Evolutionary conservation across 176 grass and related monocot species (phyloP).

Genomic region (Elymus sibiricus): DNA sequence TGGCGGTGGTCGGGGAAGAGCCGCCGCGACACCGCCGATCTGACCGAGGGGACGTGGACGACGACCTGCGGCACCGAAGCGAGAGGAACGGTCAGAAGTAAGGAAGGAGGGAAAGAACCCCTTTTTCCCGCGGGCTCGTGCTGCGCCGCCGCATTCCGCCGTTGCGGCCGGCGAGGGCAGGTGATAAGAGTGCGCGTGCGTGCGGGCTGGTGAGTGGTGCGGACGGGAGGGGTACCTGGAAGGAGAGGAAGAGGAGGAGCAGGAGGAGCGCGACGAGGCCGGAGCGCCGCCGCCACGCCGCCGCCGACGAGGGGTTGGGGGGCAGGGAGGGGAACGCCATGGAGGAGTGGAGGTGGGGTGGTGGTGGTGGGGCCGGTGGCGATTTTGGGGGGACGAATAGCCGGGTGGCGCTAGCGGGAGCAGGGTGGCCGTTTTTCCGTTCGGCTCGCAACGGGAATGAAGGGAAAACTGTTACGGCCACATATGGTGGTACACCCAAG

Average conservation of each 20-base stretch:
- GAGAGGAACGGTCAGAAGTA: background rate
- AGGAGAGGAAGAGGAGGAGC: slow-evolving; percentile 37
- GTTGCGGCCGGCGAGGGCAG: background rate
- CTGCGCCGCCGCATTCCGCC: background rate
- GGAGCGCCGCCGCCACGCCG: slow-evolving; percentile 14
- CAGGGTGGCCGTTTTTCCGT: background rate
- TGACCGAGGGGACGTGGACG: slow-evolving; percentile 51
- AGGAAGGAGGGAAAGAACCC: background rate
- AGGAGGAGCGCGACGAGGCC: slow-evolving; percentile 18
- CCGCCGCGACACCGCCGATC: slow-evolving; percentile 45
- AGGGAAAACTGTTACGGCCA: background rate
- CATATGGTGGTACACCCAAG: background rate
- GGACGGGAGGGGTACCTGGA: slow-evolving; percentile 19
- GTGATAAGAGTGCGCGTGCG: background rate
- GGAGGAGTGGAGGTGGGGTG: background rate
- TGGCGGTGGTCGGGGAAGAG: slow-evolving; percentile 42
- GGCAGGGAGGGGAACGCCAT: slow-evolving; percentile 30
- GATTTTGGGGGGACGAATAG: background rate
- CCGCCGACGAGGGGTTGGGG: slow-evolving; percentile 12
- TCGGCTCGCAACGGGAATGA: background rate
- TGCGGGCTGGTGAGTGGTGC: background rate
- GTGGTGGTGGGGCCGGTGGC: background rate
- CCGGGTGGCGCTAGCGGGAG: slow-evolving; percentile 9
- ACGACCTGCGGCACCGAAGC: slow-evolving; percentile 27
- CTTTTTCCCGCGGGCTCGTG: background rate